phyloP scores from a whole-genome alignment of 2,329 filamentous ascomycete genomes.

The Fusarium subtropicale region DNA sequence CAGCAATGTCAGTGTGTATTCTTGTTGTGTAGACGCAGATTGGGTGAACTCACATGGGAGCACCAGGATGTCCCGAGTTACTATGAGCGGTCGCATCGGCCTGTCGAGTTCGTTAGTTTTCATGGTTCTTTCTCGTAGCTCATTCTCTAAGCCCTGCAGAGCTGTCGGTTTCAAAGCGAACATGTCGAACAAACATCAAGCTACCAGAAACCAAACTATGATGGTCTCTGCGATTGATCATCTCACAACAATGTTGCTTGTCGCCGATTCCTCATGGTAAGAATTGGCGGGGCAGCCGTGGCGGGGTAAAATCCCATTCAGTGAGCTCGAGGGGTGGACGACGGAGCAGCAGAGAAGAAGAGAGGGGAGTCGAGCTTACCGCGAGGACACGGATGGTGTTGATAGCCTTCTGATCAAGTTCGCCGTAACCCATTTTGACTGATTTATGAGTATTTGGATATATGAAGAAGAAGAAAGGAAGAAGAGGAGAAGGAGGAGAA shows the following conservation, averaged over 20 bases:
- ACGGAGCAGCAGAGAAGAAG: slow-evolving; percentile 13
- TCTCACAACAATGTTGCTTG: slow-evolving; percentile 25
- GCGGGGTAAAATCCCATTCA: slow-evolving; percentile 53
- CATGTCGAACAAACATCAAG: neutral
- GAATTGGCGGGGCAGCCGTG: slow-evolving; percentile 48
- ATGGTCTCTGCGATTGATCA: slow-evolving; percentile 3
- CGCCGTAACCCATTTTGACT: slow-evolving; percentile 85
- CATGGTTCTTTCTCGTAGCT: slow-evolving; percentile 13
- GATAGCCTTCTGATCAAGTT: slow-evolving; percentile 90
- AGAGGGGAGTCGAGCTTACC: slow-evolving; percentile 71
- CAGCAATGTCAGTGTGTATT: slow-evolving; percentile 49
- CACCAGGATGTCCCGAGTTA: slow-evolving; percentile 98
- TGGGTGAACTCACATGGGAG: slow-evolving; percentile 79
- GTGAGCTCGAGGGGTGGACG: slow-evolving; percentile 50
- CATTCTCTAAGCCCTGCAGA: neutral
- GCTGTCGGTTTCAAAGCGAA: slow-evolving; percentile 4
- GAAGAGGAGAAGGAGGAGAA: slow-evolving; percentile 42
- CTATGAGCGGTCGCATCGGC: slow-evolving; percentile 96
- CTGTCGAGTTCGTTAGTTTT: slow-evolving; percentile 62
- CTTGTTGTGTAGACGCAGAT: slow-evolving; percentile 20
- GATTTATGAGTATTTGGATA: slow-evolving; percentile 46
- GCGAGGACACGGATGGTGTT: slow-evolving; percentile 98
- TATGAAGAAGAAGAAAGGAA: slow-evolving; percentile 41
- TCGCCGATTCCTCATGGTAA: slow-evolving; percentile 28
- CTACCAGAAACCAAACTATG: neutral